phyloP scores from a whole-genome alignment of 345 rosid genomes.

The Arabis hirsuta region DNA sequence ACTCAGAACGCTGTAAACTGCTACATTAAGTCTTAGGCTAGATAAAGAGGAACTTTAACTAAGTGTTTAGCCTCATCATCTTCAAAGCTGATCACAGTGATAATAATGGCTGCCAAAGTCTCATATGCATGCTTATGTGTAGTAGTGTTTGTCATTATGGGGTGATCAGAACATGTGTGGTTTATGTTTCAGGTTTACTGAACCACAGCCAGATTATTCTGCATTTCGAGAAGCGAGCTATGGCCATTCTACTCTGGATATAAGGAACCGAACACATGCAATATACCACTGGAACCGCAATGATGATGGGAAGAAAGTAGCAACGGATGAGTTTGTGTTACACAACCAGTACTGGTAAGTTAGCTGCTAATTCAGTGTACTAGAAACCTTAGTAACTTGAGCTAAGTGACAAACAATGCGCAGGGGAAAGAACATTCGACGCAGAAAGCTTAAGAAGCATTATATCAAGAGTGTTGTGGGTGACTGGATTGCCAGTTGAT shows the following conservation, averaged over 20 bases:
- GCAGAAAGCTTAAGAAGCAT: slow-evolving; percentile 69
- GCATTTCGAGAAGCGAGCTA: slow-evolving; percentile 97
- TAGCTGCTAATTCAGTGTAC: background rate
- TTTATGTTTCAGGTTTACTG: slow-evolving; percentile 59
- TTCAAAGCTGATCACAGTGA: background rate
- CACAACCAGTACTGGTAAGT: slow-evolving; percentile 82
- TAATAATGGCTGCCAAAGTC: background rate
- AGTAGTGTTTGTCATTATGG: background rate
- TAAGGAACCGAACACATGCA: slow-evolving; percentile 86
- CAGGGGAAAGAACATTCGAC: slow-evolving; percentile 64
- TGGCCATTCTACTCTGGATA: slow-evolving; percentile 87
- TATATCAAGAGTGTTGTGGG: slow-evolving; percentile 43
- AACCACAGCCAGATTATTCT: slow-evolving; percentile 93
- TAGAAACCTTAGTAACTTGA: slow-evolving; percentile 4
- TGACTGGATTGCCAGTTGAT: slow-evolving; percentile 36
- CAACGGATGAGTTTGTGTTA: slow-evolving; percentile 63
- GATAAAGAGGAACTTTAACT: background rate
- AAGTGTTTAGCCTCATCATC: background rate
- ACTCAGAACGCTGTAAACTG: slow-evolving; percentile 4
- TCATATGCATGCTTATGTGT: slow-evolving; percentile 13
- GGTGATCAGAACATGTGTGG: background rate
- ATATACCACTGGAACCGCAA: slow-evolving; percentile 92
- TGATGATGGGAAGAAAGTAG: slow-evolving; percentile 82
- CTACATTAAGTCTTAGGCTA: background rate
- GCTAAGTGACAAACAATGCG: slow-evolving; percentile 26